Evolutionary conservation across 805 yeast species (phyloP).

Genomic region (Yarrowia osloensis): DNA sequence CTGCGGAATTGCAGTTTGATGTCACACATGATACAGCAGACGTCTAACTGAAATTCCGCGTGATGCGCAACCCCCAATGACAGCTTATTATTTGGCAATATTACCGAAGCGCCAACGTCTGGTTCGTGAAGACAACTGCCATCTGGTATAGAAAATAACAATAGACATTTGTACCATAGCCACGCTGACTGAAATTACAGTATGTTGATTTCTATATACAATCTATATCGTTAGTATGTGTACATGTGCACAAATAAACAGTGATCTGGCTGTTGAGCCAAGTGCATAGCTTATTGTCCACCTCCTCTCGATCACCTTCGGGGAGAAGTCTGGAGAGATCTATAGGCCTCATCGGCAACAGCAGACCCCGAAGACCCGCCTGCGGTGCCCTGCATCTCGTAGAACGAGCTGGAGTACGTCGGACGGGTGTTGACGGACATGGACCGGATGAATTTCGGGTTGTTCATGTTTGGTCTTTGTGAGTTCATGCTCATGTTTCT

Average conservation of each 20-base stretch:
- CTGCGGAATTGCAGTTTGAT: too few species aligned
- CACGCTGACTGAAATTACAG: neutral
- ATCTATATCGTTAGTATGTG: neutral
- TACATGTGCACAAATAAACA: too few species aligned
- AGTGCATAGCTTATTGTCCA: too few species aligned
- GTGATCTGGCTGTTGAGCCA: too few species aligned
- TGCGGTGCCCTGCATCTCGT: slow-evolving; percentile 17
- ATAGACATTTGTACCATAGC: too few species aligned
- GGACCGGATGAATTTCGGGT: slow-evolving; percentile 31
- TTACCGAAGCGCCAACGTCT: too few species aligned
- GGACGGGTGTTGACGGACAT: slow-evolving; percentile 37
- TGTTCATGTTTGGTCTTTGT: slow-evolving; percentile 3
- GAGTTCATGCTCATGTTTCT: slow-evolving; percentile 24
- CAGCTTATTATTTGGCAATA: too few species aligned
- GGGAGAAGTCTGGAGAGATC: slow-evolving; percentile 27
- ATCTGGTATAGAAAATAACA: too few species aligned
- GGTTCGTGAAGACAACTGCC: too few species aligned
- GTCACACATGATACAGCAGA: too few species aligned
- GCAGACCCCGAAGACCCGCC: slow-evolving; percentile 6
- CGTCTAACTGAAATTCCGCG: too few species aligned
- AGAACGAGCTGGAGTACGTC: slow-evolving; percentile 5
- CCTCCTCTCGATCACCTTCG: neutral
- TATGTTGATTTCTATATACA: neutral
- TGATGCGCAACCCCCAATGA: too few species aligned
- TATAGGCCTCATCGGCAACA: slow-evolving; percentile 30